Base-by-base conservation (phyloP, 2,329 filamentous ascomycete genomes). In the Westerdykella sp. region DNA sequence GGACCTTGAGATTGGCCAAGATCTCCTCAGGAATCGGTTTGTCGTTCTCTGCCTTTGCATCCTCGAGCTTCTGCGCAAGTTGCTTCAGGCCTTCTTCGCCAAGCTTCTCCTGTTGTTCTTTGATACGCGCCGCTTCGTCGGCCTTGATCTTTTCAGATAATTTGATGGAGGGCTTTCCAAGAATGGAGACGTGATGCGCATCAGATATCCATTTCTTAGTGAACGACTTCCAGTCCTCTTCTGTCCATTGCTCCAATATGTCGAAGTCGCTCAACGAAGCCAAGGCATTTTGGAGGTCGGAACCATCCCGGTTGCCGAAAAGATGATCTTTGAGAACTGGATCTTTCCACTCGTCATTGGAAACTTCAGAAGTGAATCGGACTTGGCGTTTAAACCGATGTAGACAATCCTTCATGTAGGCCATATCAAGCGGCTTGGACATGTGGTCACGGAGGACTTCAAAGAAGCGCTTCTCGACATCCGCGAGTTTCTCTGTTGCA, bases 261-360 rank as follows among this genome's bases (percentile, higher is more conserved):
- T 93, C 85, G 44, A 81, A 78, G 34, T 78, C 76, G 15, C 61
- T 58, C 18, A 76, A 53, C 5, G 63, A 69, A 9, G 62, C 63
- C 35, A 74, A 54, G 7, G 65, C 59, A 18, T 66, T 63, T 39
- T 60, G 41, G 7, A 75, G 61, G 38, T 73, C 66, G 10, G 56
- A 67, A n/a, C 93, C 94, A 63, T 95, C 84, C 25, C 88, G 79
- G 40, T 82, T 81, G 22, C 91, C 93, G 60, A 93, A 98, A 9
- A 97, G 77, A 62, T 94, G 95, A 61, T 97, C 90, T 12, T 84
- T 85, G 57, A 97, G 95, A 47, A 97, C 84, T 47, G 86, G 85
- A 50, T 81, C 84, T 0, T 87, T 83, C 66, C 91, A 95, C 50
- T 89, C 87, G 16, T 82, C 80, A 42, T 87, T 82, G 2, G 84